Evolutionary conservation across 257 asterid genomes (phyloP).

Genomic region (Solanum dulcamara): DNA sequence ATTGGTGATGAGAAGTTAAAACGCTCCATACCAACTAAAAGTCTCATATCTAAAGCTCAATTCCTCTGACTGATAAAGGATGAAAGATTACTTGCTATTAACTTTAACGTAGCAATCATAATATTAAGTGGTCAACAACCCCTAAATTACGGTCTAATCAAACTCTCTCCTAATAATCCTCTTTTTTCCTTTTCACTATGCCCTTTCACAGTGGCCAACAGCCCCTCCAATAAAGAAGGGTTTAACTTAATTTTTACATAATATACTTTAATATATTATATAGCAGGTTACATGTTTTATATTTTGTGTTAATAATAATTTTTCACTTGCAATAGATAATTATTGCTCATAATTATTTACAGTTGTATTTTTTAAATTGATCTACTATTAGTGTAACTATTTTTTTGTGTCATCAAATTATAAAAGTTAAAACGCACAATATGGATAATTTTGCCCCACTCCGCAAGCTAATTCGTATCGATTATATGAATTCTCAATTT

Average conservation of each 20-base stretch:
- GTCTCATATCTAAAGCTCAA: background rate
- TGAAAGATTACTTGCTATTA: fast-evolving
- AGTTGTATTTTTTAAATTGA: background rate
- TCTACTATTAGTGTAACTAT: background rate
- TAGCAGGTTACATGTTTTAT: background rate
- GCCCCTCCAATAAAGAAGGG: background rate
- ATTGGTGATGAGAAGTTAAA: too few relatives aligned
- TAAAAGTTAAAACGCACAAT: background rate
- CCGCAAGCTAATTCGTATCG: background rate
- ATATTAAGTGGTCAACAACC: background rate
- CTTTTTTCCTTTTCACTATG: background rate
- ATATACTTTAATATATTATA: background rate
- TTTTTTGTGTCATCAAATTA: background rate
- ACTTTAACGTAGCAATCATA: background rate
- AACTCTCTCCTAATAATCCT: background rate
- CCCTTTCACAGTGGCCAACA: background rate
- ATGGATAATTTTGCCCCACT: fast-evolving
- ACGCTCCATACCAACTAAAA: background rate
- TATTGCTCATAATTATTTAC: background rate
- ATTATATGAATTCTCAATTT: background rate
- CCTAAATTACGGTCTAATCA: background rate
- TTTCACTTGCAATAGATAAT: background rate
- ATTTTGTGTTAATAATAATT: background rate
- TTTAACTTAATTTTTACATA: background rate
- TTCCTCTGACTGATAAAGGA: background rate